Conservation (phyloP, 2,329 filamentous ascomycete genomes). For the Stenocarpella maydis region DNA sequence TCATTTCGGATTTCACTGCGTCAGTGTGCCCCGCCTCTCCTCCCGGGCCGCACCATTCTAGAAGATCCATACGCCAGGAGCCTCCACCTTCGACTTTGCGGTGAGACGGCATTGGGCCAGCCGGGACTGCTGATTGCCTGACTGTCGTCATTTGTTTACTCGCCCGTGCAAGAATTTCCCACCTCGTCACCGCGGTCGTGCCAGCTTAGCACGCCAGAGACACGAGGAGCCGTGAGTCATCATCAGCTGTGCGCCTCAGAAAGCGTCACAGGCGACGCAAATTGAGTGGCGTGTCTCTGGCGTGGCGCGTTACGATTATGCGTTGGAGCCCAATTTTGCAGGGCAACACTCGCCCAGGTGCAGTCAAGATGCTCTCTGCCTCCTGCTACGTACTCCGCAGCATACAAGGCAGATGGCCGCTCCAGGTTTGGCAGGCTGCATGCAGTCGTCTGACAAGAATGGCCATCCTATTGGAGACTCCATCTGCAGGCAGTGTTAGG, state of each 20-base stretch:
- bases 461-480: constrained; percentile 22
- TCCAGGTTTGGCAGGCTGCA: constrained; percentile 9
- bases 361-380: constrained; percentile 10
- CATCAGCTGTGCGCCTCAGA: not conserved
- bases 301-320: constrained; percentile 26
- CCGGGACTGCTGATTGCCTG: constrained; percentile 15
- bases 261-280: constrained; percentile 23
- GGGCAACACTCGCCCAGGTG: constrained; percentile 12
- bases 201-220: not conserved
- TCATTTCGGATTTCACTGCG: constrained; percentile 23
- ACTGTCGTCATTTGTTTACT: constrained; percentile 9
- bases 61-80: constrained; percentile 21
- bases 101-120: constrained; percentile 14
- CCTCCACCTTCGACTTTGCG: constrained; percentile 25
- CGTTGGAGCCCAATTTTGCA: constrained; percentile 29
- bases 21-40: constrained; percentile 19
- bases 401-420: not conserved
- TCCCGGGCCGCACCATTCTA: constrained; percentile 25
- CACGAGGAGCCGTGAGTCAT: constrained; percentile 10
- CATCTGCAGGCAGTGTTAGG: not conserved
- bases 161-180: not conserved
- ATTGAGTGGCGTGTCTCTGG: constrained; percentile 6
- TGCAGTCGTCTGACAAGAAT: not conserved
- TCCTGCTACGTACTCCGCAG: not conserved
- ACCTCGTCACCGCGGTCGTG: not conserved